Percentiles rank a stretch among this genome's conserved stretches.
Conservation (phyloP, 345 rosid genomes). For the Streptanthus diversifolius region DNA sequence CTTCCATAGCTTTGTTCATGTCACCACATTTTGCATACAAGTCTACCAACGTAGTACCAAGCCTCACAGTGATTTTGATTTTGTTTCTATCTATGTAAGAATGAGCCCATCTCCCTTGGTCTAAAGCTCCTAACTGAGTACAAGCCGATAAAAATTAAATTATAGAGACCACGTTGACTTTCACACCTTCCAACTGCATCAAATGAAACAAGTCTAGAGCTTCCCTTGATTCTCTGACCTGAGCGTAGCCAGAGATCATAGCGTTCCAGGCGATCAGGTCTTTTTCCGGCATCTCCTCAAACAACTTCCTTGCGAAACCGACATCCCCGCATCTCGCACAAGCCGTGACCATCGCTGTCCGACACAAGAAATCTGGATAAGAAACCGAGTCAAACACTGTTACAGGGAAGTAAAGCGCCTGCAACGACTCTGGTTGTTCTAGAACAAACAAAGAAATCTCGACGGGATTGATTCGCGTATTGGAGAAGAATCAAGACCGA, state of each 20-base stretch:
- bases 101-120: slow-evolving; percentile 69
- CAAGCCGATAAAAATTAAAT: slow-evolving; percentile 61
- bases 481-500: too few species aligned
- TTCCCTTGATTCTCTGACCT: slow-evolving; percentile 45
- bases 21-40: slow-evolving; percentile 63
- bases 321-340: slow-evolving; percentile 60
- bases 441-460: too few species aligned
- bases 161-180: slow-evolving; percentile 51
- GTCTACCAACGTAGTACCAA: slow-evolving; percentile 59
- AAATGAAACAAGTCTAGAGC: slow-evolving; percentile 50
- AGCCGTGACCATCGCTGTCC: slow-evolving; percentile 59
- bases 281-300: slow-evolving; percentile 55
- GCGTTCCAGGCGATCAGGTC: slow-evolving; percentile 60
- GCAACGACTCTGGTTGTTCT: too few species aligned
- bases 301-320: slow-evolving; percentile 41
- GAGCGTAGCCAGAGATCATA: slow-evolving; percentile 55
- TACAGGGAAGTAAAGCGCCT: too few species aligned
- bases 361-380: slow-evolving; percentile 55
- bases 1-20: slow-evolving; percentile 52
- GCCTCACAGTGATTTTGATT: slow-evolving; percentile 42
- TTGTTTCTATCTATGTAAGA: slow-evolving; percentile 48
- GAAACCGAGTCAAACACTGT: too few species aligned
- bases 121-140: slow-evolving; percentile 52
- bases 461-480: too few species aligned
- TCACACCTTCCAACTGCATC: slow-evolving; percentile 61